Conservation (phyloP, 768 basidiomycete species). For the Boletus bicolor region DNA sequence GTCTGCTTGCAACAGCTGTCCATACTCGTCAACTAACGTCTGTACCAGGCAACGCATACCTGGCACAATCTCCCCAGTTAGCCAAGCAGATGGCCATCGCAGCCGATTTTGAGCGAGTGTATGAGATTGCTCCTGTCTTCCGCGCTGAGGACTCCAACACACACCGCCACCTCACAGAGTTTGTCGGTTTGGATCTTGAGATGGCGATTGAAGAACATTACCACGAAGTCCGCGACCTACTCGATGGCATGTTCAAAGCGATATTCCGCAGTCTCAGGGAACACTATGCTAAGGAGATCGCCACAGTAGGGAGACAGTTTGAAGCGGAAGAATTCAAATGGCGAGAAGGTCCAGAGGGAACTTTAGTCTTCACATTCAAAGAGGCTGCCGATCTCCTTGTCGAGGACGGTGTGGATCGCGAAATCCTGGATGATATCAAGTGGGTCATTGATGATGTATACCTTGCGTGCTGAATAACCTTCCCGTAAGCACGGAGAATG, state of each 20-base stretch:
- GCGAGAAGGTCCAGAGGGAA: slow-evolving; percentile 65
- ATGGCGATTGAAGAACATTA: slow-evolving; percentile 99
- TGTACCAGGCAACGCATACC: slow-evolving; percentile 74
- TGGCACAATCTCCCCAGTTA: slow-evolving; percentile 96
- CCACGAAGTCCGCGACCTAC: slow-evolving; percentile 91
- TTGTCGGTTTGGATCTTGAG: slow-evolving; percentile 97
- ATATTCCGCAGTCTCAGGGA: slow-evolving; percentile 85
- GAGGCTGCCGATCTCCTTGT: slow-evolving; percentile 86
- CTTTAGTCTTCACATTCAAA: slow-evolving; percentile 78
- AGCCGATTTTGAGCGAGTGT: slow-evolving; percentile 96
- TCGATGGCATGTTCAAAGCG: slow-evolving; percentile 81
- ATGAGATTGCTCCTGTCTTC: slow-evolving; percentile 96
- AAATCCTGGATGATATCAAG: slow-evolving; percentile 87
- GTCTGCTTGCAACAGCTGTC: slow-evolving; percentile 28
- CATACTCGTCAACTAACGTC: not conserved
- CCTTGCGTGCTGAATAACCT: not conserved
- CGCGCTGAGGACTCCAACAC: slow-evolving; percentile 98
- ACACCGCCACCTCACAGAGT: slow-evolving; percentile 97
- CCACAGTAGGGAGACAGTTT: slow-evolving; percentile 78
- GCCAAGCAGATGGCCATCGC: slow-evolving; percentile 99
- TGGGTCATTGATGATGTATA: slow-evolving; percentile 32
- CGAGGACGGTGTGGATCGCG: slow-evolving; percentile 79
- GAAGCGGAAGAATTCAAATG: slow-evolving; percentile 96
- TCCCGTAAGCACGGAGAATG: slow-evolving; percentile 86
- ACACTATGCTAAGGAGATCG: slow-evolving; percentile 79